Evolutionary conservation across 306 rosid species (phyloP).

Genomic region (Mimosa bimucronata): DNA sequence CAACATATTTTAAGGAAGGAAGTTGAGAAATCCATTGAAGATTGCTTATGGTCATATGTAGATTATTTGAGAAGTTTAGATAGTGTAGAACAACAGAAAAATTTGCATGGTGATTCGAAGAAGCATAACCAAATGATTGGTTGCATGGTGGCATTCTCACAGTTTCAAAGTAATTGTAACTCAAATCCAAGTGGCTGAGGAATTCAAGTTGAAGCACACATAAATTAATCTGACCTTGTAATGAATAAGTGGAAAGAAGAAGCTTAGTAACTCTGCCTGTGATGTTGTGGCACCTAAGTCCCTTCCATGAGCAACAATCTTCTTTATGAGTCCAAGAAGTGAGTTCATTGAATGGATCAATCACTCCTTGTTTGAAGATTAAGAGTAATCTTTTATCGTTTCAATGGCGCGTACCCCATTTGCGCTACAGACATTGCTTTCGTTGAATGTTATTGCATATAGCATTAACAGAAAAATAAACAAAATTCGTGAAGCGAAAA

Average conservation of each 20-base stretch:
- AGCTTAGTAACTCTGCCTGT: background rate
- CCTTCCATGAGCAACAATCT: slow-evolving; percentile 17
- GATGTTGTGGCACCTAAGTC: background rate
- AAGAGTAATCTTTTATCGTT: background rate
- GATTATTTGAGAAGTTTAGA: background rate
- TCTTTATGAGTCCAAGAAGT: background rate
- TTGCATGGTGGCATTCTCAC: background rate
- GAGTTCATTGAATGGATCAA: background rate
- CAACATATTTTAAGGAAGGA: slow-evolving; percentile 18
- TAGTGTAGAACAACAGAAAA: background rate
- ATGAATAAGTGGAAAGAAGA: background rate
- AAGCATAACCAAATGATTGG: background rate
- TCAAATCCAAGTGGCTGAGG: background rate
- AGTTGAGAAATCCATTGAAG: background rate
- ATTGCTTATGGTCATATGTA: background rate
- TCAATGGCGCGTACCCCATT: fast-evolving
- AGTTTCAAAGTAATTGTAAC: background rate
- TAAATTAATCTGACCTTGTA: background rate
- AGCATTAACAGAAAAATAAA: background rate
- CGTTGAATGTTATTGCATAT: background rate
- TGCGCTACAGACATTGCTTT: too few species aligned
- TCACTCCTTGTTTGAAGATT: slow-evolving; percentile 4
- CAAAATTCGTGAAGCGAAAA: background rate
- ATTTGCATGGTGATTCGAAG: background rate
- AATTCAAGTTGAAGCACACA: background rate